Evolutionary conservation across 306 rosid genomes (phyloP).

Genomic region (Inga leiocalycina): DNA sequence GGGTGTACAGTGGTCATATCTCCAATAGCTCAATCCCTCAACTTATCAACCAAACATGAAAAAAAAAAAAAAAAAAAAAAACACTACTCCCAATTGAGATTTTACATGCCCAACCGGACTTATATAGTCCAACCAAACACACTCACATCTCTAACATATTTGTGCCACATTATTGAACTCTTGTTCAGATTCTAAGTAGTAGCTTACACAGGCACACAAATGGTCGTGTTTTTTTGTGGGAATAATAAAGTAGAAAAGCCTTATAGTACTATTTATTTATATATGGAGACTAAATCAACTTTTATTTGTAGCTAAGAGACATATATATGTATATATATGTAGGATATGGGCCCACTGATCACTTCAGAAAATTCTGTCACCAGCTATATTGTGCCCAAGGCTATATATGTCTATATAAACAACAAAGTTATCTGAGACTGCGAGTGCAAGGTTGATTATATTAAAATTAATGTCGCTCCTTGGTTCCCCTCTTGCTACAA

Average conservation of each 20-base stretch:
- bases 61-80: too few relatives aligned
- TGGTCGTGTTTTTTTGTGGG: background rate
- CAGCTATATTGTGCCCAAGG: constrained; percentile 40
- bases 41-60: too few relatives aligned
- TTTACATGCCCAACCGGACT: too few relatives aligned
- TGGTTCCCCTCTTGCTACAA: constrained; percentile 34
- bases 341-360: constrained; percentile 37
- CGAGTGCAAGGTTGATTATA: background rate
- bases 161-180: background rate
- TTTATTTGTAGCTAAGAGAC: background rate
- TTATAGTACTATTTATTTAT: background rate
- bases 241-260: background rate
- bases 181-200: background rate
- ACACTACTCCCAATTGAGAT: too few relatives aligned
- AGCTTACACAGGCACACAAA: background rate
- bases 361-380: constrained; percentile 39
- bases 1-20: too few relatives aligned
- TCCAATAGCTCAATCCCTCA: too few relatives aligned
- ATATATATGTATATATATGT: background rate
- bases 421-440: background rate
- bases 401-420: constrained; percentile 13
- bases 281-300: constrained; percentile 18
- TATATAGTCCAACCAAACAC: too few relatives aligned
- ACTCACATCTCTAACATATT: background rate
- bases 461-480: constrained; percentile 10